Percentiles rank a stretch among this genome's conserved stretches.
These are phyloP conservation scores for Nitzschia sp. DNA, from an alignment of 108 stramenopile genomes.

Conservation along the genomic window DNA sequence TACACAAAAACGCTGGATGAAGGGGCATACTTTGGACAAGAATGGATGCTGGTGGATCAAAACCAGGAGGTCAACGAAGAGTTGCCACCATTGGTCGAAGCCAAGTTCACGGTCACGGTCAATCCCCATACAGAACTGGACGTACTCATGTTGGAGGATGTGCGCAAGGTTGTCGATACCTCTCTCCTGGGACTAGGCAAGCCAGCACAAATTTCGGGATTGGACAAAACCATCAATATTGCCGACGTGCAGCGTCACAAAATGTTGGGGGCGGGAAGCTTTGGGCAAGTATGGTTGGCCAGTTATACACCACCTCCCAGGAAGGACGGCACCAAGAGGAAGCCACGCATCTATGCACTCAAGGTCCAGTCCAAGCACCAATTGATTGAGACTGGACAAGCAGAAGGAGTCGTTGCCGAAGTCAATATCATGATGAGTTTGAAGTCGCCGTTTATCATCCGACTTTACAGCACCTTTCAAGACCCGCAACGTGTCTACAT, in stretches of 20 bases:
- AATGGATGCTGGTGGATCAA: conserved; percentile 50
- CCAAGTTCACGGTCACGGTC: conserved; percentile 28
- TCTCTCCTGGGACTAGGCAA: conserved; percentile 40
- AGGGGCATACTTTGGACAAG: conserved; percentile 72
- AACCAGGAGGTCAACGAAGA: conserved; percentile 32
- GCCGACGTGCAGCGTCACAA: conserved; percentile 51
- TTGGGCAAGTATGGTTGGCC: conserved; percentile 93
- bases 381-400: conserved; percentile 84
- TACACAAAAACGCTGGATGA: conserved; percentile 12
- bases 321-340: conserved; percentile 5
- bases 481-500: conserved; percentile 65
- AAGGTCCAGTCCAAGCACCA: conserved; percentile 86
- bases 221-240: conserved; percentile 26
- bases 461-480: conserved; percentile 80
- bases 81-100: neutral
- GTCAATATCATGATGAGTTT: conserved; percentile 81
- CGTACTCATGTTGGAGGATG: conserved; percentile 60
- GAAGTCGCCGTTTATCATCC: conserved; percentile 91
- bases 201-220: conserved; percentile 4
- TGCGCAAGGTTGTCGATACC: conserved; percentile 60
- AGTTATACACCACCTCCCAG: neutral
- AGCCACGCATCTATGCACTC: conserved; percentile 62
- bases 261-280: conserved; percentile 91
- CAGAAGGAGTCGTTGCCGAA: conserved; percentile 69
- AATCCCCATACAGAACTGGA: conserved; percentile 63